These are phyloP conservation scores for Amauroascus verrucosus DNA, from an alignment of 2,329 filamentous ascomycete species.

Conservation along the genomic window DNA sequence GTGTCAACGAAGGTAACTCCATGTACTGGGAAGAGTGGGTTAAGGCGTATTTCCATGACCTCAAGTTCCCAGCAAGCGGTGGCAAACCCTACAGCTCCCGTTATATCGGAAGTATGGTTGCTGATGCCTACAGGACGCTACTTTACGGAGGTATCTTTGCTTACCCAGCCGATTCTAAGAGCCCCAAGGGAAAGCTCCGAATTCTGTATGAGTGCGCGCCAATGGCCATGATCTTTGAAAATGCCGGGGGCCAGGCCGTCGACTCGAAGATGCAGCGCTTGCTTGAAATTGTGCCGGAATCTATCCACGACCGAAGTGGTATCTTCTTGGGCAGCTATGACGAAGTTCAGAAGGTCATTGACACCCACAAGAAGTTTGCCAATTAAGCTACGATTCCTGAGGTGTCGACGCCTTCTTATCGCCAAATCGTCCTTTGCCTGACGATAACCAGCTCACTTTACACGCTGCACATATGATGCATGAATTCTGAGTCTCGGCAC, in stretches of 20 bases:
- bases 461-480: not conserved
- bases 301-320: constrained; percentile 90
- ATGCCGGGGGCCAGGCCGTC: constrained; percentile 87
- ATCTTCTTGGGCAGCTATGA: constrained; percentile 94
- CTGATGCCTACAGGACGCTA: constrained; percentile 90
- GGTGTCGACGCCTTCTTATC: constrained; percentile 30
- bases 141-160: constrained; percentile 96
- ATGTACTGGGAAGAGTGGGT: constrained; percentile 88
- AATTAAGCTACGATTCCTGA: constrained; percentile 4
- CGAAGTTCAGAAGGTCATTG: constrained; percentile 91
- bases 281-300: constrained; percentile 76
- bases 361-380: constrained; percentile 52
- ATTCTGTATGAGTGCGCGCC: constrained; percentile 98
- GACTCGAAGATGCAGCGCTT: constrained; percentile 86
- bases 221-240: constrained; percentile 98
- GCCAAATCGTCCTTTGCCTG: constrained; percentile 29
- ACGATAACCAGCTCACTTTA: not conserved
- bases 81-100: constrained; percentile 83
- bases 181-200: constrained; percentile 91
- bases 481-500: not conserved
- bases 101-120: constrained; percentile 98
- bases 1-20: constrained; percentile 96
- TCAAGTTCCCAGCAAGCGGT: constrained; percentile 66
- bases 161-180: constrained; percentile 96
- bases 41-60: constrained; percentile 75